Evolutionary conservation across 2,329 filamentous ascomycete genomes (phyloP).

Genomic region (Pochonia chlamydosporia): DNA sequence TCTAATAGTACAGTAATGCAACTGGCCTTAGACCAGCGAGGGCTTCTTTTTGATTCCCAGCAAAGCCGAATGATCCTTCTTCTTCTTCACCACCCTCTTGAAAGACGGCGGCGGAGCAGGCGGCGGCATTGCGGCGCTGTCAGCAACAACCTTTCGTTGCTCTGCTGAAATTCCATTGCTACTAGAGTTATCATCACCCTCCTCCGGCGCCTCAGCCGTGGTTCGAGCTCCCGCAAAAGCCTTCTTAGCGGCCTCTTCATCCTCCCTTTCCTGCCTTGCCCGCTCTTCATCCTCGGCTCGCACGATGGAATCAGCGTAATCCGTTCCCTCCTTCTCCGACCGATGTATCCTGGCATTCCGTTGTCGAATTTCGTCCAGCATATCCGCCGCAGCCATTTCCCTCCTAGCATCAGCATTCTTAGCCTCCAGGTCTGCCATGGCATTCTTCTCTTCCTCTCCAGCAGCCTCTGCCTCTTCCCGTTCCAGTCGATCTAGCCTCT

Average conservation of each 20-base stretch:
- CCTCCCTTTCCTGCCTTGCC: slow-evolving; percentile 68
- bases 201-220: slow-evolving; percentile 34
- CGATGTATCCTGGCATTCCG: slow-evolving; percentile 84
- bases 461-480: slow-evolving; percentile 61
- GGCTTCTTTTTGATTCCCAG: slow-evolving; percentile 86
- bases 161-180: neutral
- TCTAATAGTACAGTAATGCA: no score
- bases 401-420: slow-evolving; percentile 89
- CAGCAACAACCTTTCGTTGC: slow-evolving; percentile 10
- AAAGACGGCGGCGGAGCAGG: slow-evolving; percentile 50
- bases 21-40: slow-evolving; percentile 40
- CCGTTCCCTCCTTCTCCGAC: slow-evolving; percentile 61
- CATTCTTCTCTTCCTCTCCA: slow-evolving; percentile 69
- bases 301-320: slow-evolving; percentile 50
- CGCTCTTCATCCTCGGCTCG: slow-evolving; percentile 52
- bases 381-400: slow-evolving; percentile 96
- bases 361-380: slow-evolving; percentile 87
- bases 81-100: slow-evolving; percentile 74
- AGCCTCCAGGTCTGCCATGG: slow-evolving; percentile 91
- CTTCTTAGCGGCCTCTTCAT: slow-evolving; percentile 70
- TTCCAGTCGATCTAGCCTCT: slow-evolving; percentile 79
- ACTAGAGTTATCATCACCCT: neutral
- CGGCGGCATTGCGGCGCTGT: slow-evolving; percentile 22
- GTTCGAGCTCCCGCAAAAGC: slow-evolving; percentile 66
- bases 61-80: slow-evolving; percentile 70